Evolutionary conservation across 176 grass and related monocot species (phyloP), one percentile per base, ranked within the genome.

Genomic region (Puccinellia tenuiflora): DNA sequence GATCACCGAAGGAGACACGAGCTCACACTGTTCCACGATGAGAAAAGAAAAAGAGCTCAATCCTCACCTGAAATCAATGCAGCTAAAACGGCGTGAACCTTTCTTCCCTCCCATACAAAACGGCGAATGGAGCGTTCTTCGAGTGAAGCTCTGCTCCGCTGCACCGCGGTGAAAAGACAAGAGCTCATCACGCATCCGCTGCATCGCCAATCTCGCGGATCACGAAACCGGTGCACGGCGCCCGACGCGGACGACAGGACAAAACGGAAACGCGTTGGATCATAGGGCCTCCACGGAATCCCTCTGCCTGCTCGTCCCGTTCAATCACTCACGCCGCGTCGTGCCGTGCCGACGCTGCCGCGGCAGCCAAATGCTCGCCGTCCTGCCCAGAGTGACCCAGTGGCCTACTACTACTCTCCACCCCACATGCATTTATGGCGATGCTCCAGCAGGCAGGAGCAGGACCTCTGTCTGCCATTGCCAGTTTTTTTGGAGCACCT

Each of bases 221-320:
- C 69, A 56, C 68, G 46, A 56, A 66, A 70, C 21, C 34, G 35
- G 69, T 25, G 34, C 28, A 73, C 48, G 42, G 39, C 24, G 37
- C 30, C 13, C 53, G 68, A 60, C 9, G 60, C 68, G 37, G 81
- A 85, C 87, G 81, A 85, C 87, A 60, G 73, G 82, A 80, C 71
- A 63, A 55, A 56, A 69, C 26, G 64, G 0, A 21, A 39, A 51
- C 66, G 79, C 37, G 35, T 55, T 34, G 25, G 73, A 73, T 62
- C 43, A 8, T 3, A 1, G 31, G 21, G 34, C 25, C 38, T 29
- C 61, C 61, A 34, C 14, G 60, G 64, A 67, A 67, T 67, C 64
- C 64, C 63, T 40, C 3, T n/a, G 29, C 64, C 39, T 31, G 22
- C n/a, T 33, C 61, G 83, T 72, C 88, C 83, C 34, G 34, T 74